Evolutionary conservation across 768 basidiomycete species (phyloP).

Genomic region (Hirschioporus abietinus): DNA sequence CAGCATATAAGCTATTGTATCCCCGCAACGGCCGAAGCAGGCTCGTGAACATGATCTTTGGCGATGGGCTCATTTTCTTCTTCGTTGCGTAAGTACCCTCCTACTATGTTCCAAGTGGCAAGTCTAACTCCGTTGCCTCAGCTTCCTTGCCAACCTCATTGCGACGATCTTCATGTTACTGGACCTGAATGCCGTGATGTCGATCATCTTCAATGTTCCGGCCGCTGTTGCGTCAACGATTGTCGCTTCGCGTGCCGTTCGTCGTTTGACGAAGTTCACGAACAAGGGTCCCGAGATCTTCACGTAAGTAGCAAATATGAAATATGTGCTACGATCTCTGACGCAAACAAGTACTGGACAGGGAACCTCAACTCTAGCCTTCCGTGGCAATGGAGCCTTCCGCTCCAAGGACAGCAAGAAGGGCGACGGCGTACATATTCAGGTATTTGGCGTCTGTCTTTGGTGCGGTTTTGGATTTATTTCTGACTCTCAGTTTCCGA

Average conservation of each 20-base stretch:
- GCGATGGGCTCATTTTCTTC: constrained; percentile 71
- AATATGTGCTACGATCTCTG: background rate
- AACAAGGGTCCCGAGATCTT: constrained; percentile 43
- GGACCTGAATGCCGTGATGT: constrained; percentile 67
- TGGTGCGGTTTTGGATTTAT: background rate
- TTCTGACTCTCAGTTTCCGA: constrained; percentile 1
- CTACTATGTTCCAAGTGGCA: constrained; percentile 5
- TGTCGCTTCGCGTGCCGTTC: constrained; percentile 58
- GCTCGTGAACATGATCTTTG: constrained; percentile 61
- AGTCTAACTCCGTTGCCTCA: constrained; percentile 17
- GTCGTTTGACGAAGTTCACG: constrained; percentile 57
- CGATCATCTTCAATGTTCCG: constrained; percentile 68
- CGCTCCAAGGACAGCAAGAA: constrained; percentile 27
- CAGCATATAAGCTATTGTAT: constrained; percentile 54
- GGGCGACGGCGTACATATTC: constrained; percentile 54
- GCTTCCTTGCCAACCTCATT: constrained; percentile 62
- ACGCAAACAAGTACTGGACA: constrained; percentile 10
- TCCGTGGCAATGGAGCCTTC: constrained; percentile 38
- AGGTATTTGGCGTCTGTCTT: constrained; percentile 30
- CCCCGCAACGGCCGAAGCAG: constrained; percentile 43
- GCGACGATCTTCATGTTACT: constrained; percentile 64
- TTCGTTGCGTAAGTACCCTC: constrained; percentile 53
- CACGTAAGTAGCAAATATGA: constrained; percentile 35
- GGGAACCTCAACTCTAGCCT: constrained; percentile 51
- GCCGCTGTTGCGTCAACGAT: constrained; percentile 68